Evolutionary conservation across 2,329 filamentous ascomycete species (phyloP).

Genomic region (Verticillium klebahnii): DNA sequence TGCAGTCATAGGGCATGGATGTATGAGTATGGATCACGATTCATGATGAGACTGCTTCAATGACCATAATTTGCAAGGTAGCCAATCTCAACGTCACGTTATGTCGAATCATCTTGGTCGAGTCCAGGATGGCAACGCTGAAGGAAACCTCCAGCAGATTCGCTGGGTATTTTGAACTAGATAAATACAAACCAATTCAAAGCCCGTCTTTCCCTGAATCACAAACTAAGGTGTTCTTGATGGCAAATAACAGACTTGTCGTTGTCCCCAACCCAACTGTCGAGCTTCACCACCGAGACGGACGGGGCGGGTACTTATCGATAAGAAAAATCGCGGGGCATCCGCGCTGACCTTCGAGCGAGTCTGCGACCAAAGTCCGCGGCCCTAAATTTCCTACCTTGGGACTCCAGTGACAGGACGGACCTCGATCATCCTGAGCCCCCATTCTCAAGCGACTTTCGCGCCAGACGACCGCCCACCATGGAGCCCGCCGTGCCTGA

Average conservation of each 20-base stretch:
- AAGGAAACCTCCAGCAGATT: too few species aligned
- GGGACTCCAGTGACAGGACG: neutral
- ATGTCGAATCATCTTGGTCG: too few species aligned
- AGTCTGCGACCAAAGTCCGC: neutral
- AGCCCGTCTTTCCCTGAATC: too few species aligned
- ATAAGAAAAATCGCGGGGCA: conserved; percentile 1
- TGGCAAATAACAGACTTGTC: too few species aligned
- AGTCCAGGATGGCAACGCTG: too few species aligned
- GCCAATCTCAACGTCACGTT: neutral
- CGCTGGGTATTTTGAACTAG: too few species aligned
- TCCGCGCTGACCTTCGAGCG: neutral
- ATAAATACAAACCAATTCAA: too few species aligned
- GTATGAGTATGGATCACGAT: neutral
- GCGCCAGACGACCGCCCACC: neutral
- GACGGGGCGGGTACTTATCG: neutral
- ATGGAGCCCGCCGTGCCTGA: conserved; percentile 32
- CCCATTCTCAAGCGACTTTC: neutral
- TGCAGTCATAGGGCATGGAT: neutral
- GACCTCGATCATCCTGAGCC: neutral
- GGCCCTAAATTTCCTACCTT: neutral
- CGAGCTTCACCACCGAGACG: neutral
- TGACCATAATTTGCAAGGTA: neutral
- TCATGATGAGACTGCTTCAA: neutral
- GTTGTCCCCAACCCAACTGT: neutral
- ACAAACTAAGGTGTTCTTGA: too few species aligned